Conservation (phyloP, 176 grass and related monocot species). For the Bolboschoenus planiculmis region DNA sequence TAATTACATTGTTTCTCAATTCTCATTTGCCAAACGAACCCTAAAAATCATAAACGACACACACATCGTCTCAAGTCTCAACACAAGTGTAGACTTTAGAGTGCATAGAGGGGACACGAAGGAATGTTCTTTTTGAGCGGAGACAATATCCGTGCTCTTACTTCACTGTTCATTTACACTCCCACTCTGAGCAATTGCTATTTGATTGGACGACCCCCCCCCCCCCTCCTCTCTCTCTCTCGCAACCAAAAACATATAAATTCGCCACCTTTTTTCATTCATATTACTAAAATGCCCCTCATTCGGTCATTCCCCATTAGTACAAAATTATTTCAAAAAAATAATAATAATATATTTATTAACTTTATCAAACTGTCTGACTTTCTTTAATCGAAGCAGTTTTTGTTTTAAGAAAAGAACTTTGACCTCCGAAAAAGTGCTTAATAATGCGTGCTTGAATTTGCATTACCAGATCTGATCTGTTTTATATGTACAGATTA, state of each 20-base stretch:
- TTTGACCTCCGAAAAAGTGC: neutral
- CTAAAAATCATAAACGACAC: neutral
- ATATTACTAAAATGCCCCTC: neutral
- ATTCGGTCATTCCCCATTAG: neutral
- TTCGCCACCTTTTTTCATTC: neutral
- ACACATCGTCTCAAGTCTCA: neutral
- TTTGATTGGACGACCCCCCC: slow-evolving; percentile 14
- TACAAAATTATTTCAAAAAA: neutral
- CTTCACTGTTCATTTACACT: slow-evolving; percentile 15
- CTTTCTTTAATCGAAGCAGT: neutral
- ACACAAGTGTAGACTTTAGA: neutral
- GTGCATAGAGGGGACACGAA: neutral
- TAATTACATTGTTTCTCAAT: neutral
- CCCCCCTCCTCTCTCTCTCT: neutral
- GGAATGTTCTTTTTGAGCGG: neutral
- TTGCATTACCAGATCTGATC: neutral
- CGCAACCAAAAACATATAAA: neutral
- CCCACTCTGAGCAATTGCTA: neutral
- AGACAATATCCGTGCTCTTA: neutral
- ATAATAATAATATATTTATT: neutral
- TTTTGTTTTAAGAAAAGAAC: neutral
- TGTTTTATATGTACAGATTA: no score
- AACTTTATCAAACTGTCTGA: neutral
- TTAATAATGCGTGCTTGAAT: neutral
- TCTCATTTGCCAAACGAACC: neutral